phyloP scores from a whole-genome alignment of 2,329 filamentous ascomycete genomes.

The Penicillium brevicompactum region DNA sequence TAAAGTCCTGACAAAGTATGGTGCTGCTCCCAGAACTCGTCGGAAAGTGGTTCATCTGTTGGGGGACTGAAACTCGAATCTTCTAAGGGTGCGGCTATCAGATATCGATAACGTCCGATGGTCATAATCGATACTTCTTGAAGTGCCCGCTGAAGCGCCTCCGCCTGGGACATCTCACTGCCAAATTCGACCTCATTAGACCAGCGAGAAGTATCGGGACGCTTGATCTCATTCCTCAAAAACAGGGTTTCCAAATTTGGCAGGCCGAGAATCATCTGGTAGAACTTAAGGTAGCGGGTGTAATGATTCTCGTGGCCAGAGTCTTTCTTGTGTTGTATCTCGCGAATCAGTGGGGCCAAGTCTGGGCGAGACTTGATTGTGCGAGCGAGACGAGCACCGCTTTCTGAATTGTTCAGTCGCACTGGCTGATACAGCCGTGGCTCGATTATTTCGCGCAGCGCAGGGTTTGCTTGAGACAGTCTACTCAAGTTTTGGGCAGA shows the following conservation, averaged over 20 bases:
- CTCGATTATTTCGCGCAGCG: background rate
- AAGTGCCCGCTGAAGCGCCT: too few species aligned
- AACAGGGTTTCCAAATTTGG: conserved; percentile 1
- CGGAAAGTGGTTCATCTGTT: background rate
- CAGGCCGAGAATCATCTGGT: background rate
- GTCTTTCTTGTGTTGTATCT: conserved; percentile 7
- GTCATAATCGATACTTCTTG: too few species aligned
- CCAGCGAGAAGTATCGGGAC: background rate
- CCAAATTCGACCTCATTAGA: background rate
- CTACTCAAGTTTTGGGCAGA: conserved; percentile 2
- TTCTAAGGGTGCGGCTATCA: background rate
- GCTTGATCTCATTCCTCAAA: background rate
- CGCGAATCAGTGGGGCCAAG: background rate
- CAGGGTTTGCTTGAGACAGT: conserved; percentile 1
- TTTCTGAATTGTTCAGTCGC: conserved; percentile 1
- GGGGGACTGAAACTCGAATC: conserved; percentile 4
- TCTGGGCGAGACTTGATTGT: conserved; percentile 5
- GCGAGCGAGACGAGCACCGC: conserved; percentile 6
- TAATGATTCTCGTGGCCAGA: background rate
- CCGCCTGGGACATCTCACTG: too few species aligned
- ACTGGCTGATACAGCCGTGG: background rate
- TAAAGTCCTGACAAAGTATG: too few species aligned
- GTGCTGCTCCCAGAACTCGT: too few species aligned
- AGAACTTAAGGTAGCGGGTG: background rate
- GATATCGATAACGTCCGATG: background rate